Percentiles rank a stretch among this genome's conserved stretches.
These are phyloP conservation scores for Penicillium corylophilum DNA, from an alignment of 2,329 filamentous ascomycete species.

Conservation along the genomic window DNA sequence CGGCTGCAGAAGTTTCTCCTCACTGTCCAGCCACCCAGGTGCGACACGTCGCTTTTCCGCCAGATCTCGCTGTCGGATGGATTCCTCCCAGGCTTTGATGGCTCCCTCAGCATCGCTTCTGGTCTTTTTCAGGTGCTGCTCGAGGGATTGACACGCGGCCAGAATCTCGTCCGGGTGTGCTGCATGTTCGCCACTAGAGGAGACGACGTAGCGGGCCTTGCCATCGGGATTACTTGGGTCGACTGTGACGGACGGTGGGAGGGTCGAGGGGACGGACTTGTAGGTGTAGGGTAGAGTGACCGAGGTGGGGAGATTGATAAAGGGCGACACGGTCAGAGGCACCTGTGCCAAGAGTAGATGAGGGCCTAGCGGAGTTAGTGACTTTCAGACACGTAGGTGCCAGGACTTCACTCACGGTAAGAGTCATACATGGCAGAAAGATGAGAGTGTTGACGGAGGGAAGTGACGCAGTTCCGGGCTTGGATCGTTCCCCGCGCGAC, in stretches of 20 bases:
- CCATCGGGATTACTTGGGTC: slow-evolving; percentile 44
- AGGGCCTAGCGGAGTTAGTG: slow-evolving; percentile 54
- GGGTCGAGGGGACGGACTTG: slow-evolving; percentile 80
- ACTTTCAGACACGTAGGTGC: not conserved
- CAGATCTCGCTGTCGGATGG: slow-evolving; percentile 57
- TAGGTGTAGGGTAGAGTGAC: slow-evolving; percentile 95
- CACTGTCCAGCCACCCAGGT: slow-evolving; percentile 64
- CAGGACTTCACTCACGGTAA: slow-evolving; percentile 36
- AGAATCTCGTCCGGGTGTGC: slow-evolving; percentile 86
- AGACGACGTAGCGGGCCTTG: slow-evolving; percentile 71
- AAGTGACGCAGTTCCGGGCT: not conserved
- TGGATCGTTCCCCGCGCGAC: too few relatives aligned
- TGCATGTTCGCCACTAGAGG: slow-evolving; percentile 73
- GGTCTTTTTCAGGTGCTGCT: slow-evolving; percentile 70
- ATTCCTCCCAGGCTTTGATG: slow-evolving; percentile 68
- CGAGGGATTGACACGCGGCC: slow-evolving; percentile 74
- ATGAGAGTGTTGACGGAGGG: not conserved
- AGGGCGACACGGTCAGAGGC: slow-evolving; percentile 89
- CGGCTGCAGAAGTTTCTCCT: slow-evolving; percentile 60
- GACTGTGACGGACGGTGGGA: slow-evolving; percentile 70
- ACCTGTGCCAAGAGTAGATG: slow-evolving; percentile 90
- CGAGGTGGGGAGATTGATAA: slow-evolving; percentile 83
- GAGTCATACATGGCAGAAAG: slow-evolving; percentile 44
- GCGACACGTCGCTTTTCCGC: slow-evolving; percentile 64
- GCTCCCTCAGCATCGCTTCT: slow-evolving; percentile 65